phyloP scores from a whole-genome alignment of 192 early-diverging fungal genomes.

The Dissophora ornata region DNA sequence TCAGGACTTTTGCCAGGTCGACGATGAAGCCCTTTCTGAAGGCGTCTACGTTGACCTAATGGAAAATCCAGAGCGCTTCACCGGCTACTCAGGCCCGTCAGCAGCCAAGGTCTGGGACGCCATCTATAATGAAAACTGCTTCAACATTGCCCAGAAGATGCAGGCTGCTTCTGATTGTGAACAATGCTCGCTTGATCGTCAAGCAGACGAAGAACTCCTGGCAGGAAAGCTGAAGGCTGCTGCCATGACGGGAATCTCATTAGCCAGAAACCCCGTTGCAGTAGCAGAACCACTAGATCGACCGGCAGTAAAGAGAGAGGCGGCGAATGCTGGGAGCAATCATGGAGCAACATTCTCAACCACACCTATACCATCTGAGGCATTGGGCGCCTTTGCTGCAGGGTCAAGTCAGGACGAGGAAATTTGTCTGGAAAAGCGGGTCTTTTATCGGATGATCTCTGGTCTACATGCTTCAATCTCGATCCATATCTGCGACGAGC shows the following conservation, averaged over 20 bases:
- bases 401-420: constrained; percentile 51
- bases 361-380: not conserved
- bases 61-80: constrained; percentile 95
- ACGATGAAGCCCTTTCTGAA: constrained; percentile 78
- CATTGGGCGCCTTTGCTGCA: constrained; percentile 7
- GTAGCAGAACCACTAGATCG: not conserved
- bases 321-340: not conserved
- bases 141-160: constrained; percentile 75
- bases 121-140: constrained; percentile 97
- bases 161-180: constrained; percentile 56
- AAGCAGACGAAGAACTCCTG: constrained; percentile 50
- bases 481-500: constrained; percentile 94
- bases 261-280: constrained; percentile 14
- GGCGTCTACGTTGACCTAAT: constrained; percentile 89
- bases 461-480: constrained; percentile 95
- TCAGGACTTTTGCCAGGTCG: constrained; percentile 90
- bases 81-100: constrained; percentile 93
- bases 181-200: constrained; percentile 55
- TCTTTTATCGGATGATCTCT: constrained; percentile 78
- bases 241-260: constrained; percentile 15
- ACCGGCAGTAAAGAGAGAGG: not conserved
- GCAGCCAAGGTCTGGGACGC: constrained; percentile 90
- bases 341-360: constrained; percentile 1
- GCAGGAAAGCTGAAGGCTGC: constrained; percentile 55
- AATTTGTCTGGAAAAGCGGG: constrained; percentile 81